Evolutionary conservation across 2,329 filamentous ascomycete species (phyloP), one percentile per base, ranked within the genome.

Genomic region (Colletotrichum navitas): DNA sequence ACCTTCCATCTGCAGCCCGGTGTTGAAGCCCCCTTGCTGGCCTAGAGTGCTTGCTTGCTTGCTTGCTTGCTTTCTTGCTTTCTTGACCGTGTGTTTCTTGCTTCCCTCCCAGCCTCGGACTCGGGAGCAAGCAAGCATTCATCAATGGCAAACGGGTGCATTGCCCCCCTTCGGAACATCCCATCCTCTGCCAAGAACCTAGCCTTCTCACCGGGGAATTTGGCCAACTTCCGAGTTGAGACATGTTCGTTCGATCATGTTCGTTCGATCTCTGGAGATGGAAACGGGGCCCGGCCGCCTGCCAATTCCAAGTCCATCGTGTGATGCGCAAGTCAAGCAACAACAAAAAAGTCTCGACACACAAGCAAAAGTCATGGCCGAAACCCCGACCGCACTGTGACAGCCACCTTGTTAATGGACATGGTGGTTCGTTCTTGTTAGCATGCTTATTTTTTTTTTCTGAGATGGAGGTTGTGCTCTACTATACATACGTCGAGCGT

Each of bases 61-160:
- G 47, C 60, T 52, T 63, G 39, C 60, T 24, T 52, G 47, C 29
- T n/a, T 45, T 10, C 16, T 34, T 36, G 47, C 60, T 52, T 63
- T 51, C 60, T 24, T 52, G 47, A 39, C 32, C 18, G 34, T 39
- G 52, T 55, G 54, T 56, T 39, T 32, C 54, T 56, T 39, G 21
- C 54, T 55, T 18, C 52, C 18, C 10, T 56, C 54, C 24, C 34
- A 39, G 54, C 4, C 21, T 47, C 51, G 24, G 51, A 36, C 32
- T 29, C 29, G 51, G 45, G 36, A 52, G 49, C 3, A 29, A 11
- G 16, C 49, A 32, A 32, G 49, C 49, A 36, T 36, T n/a, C 59
- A 52, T 39, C 21, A n/a, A 39, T 58, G n/a, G 36, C 55, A 58
- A 34, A 26, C 36, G 16, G 2, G 11, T 58, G 55, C n/a, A 36